A percentile compares a stretch with the other conserved stretches of the same genome.
phyloP scores from a whole-genome alignment of 2,329 filamentous ascomycete species.

The Blastomyces parvus region DNA sequence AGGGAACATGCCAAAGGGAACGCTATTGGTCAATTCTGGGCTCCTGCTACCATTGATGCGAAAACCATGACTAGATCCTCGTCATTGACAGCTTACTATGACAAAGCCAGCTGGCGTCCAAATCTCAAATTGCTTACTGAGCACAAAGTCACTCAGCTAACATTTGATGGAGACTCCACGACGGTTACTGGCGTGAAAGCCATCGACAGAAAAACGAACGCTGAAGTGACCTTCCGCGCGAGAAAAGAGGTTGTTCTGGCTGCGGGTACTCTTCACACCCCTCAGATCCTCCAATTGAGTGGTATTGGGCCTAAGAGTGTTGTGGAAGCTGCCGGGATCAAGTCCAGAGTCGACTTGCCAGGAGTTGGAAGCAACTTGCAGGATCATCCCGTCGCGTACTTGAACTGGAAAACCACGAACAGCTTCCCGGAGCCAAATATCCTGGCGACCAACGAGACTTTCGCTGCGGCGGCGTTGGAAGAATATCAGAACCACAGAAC shows the following conservation, averaged over 20 bases:
- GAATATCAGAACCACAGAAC: constrained; percentile 14
- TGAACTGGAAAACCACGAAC: constrained; percentile 9
- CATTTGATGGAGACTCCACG: constrained; percentile 10
- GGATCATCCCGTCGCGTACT: constrained; percentile 17
- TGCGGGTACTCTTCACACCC: constrained; percentile 33
- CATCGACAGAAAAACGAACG: constrained; percentile 6
- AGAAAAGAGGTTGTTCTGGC: constrained; percentile 33
- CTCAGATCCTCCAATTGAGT: constrained; percentile 41
- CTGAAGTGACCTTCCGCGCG: constrained; percentile 7
- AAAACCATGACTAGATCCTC: constrained; percentile 10
- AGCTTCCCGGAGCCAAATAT: constrained; percentile 12
- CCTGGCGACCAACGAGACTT: constrained; percentile 14
- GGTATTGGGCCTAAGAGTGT: constrained; percentile 36
- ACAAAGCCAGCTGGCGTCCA: not conserved
- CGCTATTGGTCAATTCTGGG: constrained; percentile 10
- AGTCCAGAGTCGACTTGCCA: constrained; percentile 35
- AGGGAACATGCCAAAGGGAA: constrained; percentile 6
- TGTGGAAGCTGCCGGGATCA: constrained; percentile 31
- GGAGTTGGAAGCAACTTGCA: constrained; percentile 36
- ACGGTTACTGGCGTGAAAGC: constrained; percentile 18
- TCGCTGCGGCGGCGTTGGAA: constrained; percentile 12
- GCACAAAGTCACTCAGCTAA: constrained; percentile 6
- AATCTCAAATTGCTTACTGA: constrained; percentile 10
- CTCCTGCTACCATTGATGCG: constrained; percentile 10
- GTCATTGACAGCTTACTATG: constrained; percentile 10